Base-by-base conservation (phyloP, 2,329 filamentous ascomycete genomes). In the Sporothrix brunneoviolacea region DNA sequence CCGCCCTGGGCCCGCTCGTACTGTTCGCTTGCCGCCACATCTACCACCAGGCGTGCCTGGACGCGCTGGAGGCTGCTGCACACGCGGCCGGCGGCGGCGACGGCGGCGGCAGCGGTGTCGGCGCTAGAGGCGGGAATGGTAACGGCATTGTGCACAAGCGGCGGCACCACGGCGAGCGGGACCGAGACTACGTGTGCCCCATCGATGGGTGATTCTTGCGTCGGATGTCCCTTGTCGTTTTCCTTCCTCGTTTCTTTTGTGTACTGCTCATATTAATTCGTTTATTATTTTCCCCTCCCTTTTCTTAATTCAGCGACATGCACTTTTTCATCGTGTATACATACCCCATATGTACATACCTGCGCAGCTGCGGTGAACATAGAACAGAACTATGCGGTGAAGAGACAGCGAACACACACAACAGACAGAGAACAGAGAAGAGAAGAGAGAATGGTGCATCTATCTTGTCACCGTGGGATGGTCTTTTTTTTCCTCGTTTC, bases 1-100 rank as follows among this genome's bases (percentile, higher is more conserved):
- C 38, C 65, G 68, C 76, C n/a, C 72, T 84, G 16, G 84, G 82
- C 8, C 75, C 81, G 38, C 64, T 88, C 47, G 80, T 87, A 9
- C 76, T 88, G 43, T 68, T 88, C 59, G 83, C 83, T 19, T 88
- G 84, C 63, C 74, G 83, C 50, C 84, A 88, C 64, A 79, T 86
- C 16, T 86, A 84, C 59, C 84, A 88, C 67, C 75, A 82, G 62
- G 72, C 69, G 22, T 90, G 84, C 61, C 69, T 87, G 35, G 86
- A 91, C 62, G 75, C 79, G 53, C 65, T 84, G 57, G 79, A 80
- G 58, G 74, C 73, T 30, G 71, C 76, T 30, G 71, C 76, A 54
- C 71, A 73, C 50, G 75, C 32, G 4, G 32, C 12, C 32, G 7
- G 12, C 4, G 32, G 12, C 32, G 24, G 6, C 12, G 32, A n/a